A percentile compares a stretch with the other conserved stretches of the same genome.
phyloP scores from a whole-genome alignment of 768 basidiomycete species.

The Paxillus rubicundulus region DNA sequence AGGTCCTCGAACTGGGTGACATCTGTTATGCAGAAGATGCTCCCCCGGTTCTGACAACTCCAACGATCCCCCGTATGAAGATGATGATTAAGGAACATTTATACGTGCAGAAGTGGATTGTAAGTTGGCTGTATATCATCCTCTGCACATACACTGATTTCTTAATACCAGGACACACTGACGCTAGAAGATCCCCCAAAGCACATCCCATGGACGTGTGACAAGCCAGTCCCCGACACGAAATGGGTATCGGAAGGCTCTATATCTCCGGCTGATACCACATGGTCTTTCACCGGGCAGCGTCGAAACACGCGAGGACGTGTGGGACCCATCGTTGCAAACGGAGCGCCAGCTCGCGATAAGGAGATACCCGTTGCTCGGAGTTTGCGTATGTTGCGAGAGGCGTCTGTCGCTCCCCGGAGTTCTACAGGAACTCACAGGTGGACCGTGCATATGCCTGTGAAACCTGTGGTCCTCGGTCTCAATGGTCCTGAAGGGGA shows the following conservation, averaged over 20 bases:
- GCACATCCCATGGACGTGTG: constrained; percentile 30
- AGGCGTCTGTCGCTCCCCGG: neutral
- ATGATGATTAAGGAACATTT: constrained; percentile 34
- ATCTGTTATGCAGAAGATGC: constrained; percentile 15
- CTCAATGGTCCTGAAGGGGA: constrained; percentile 6
- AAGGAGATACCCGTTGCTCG: constrained; percentile 3
- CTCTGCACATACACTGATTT: constrained; percentile 8
- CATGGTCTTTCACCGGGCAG: constrained; percentile 5
- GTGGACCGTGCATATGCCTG: neutral
- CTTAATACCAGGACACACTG: constrained; percentile 17
- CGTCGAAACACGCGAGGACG: neutral
- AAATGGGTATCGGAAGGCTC: constrained; percentile 33
- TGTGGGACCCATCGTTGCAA: neutral
- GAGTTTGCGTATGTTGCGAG: constrained; percentile 1
- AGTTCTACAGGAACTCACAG: constrained; percentile 1
- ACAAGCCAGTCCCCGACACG: constrained; percentile 15
- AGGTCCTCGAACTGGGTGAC: constrained; percentile 19
- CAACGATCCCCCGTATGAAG: constrained; percentile 37
- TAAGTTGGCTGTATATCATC: constrained; percentile 18
- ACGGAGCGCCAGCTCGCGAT: neutral
- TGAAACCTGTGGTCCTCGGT: constrained; percentile 10
- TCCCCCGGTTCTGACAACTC: constrained; percentile 24
- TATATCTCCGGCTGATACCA: constrained; percentile 22
- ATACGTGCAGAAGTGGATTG: constrained; percentile 34
- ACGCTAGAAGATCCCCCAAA: constrained; percentile 20